Conservation (phyloP, 208 protist species). For the Trypanosoma cruzi region DNA sequence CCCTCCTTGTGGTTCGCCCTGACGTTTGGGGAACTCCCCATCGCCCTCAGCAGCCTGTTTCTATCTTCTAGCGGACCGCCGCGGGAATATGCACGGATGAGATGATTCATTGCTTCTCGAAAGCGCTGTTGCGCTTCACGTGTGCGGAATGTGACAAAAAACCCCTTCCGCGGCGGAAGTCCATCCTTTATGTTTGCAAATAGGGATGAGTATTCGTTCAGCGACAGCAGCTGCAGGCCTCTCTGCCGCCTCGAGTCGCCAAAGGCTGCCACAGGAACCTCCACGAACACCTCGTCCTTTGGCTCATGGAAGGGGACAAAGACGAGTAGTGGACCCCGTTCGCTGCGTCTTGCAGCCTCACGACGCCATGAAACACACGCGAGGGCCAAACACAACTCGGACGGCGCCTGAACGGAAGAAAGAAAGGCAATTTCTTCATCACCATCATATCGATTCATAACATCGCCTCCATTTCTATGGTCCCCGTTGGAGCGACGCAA, state of each 20-base stretch:
- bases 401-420: slow-evolving; percentile 19
- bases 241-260: background rate
- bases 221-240: slow-evolving; percentile 2
- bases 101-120: background rate
- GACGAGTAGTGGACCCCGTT: background rate
- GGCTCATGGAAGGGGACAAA: slow-evolving; percentile 24
- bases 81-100: background rate
- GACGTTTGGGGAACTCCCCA: background rate
- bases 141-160: slow-evolving; percentile 26
- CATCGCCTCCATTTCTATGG: background rate
- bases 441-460: background rate
- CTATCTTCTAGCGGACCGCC: background rate
- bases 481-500: no score
- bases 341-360: background rate
- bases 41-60: no score
- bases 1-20: background rate
- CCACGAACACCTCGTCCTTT: slow-evolving; percentile 19
- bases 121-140: slow-evolving; percentile 3
- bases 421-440: slow-evolving; percentile 20
- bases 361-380: slow-evolving; percentile 16
- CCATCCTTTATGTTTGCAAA: slow-evolving; percentile 12
- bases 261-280: slow-evolving; percentile 23
- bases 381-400: slow-evolving; percentile 19
- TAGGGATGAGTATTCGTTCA: slow-evolving; percentile 19
- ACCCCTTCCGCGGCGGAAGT: slow-evolving; percentile 20